Conservation (phyloP, 192 early-diverging fungal species). For the Lobosporangium transversale region DNA sequence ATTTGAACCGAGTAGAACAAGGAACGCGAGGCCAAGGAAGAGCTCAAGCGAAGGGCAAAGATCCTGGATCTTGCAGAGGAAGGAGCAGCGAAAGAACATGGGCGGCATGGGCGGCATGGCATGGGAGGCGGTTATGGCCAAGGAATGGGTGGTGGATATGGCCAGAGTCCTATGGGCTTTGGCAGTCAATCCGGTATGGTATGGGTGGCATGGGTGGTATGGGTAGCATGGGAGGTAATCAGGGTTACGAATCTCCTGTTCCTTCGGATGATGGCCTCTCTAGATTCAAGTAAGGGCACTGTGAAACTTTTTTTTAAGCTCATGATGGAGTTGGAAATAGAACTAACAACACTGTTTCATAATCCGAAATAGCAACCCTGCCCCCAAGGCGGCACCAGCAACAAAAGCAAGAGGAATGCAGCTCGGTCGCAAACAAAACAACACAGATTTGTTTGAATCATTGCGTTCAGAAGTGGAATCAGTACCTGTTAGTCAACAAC, state of each 20-base stretch:
- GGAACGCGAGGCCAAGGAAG: conserved; percentile 97
- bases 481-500: conserved; percentile 4
- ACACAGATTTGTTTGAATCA: conserved; percentile 80
- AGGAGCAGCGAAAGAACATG: conserved; percentile 72
- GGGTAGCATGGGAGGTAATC: conserved; percentile 47
- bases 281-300: conserved; percentile 35
- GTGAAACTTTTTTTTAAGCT: too few relatives aligned
- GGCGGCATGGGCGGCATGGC: conserved; percentile 41
- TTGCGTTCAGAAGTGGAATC: conserved; percentile 82
- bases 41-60: conserved; percentile 91
- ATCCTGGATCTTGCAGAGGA: conserved; percentile 90
- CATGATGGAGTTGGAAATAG: too few relatives aligned
- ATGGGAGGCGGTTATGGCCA: conserved; percentile 34
- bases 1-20: conserved; percentile 71
- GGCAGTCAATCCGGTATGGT: conserved; percentile 27
- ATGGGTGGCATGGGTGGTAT: conserved; percentile 21
- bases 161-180: conserved; percentile 22
- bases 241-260: conserved; percentile 42
- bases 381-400: conserved; percentile 47
- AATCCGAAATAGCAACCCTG: conserved; percentile 8
- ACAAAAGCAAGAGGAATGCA: conserved; percentile 90
- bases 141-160: conserved; percentile 31
- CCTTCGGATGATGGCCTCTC: conserved; percentile 28
- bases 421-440: conserved; percentile 90
- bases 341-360: background rate